Evolutionary conservation across 2,329 filamentous ascomycete genomes (phyloP), one percentile per base, ranked within the genome.

Genomic region (Aspergillus pseudoglaucus): DNA sequence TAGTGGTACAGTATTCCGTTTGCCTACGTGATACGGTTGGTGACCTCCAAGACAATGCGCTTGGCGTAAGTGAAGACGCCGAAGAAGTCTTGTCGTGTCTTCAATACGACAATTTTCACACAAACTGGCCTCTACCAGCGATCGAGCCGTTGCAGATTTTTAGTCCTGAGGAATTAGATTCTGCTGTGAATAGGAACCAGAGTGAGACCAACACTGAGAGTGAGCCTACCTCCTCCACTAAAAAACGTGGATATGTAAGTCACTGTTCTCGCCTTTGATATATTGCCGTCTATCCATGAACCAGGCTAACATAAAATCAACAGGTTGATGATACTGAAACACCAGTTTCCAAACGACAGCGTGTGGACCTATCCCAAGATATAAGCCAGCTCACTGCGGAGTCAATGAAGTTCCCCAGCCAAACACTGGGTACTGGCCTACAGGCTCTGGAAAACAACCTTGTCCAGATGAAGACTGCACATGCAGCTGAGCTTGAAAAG

Each of bases 41-140:
- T 17, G 69, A 72, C 40, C 60, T 72, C 18, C 70, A 71, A 47
- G 66, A 70, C 47, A 61, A 71, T 54, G 68, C 69, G 6, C 54
- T 71, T 15, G 63, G 62, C 12, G 67, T 70, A 5, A 59, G 63
- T 17, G 69, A 72, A 52, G 60, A 71, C 53, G 68, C 63, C 1
- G 66, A 70, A 25, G 67, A 70, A 44, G 59, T 71, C 23, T 37
- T 67, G 4, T 46, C 55, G 6, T 64, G 51, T 42, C 62, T 70
- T 15, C 47, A 66, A n/a, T 59, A 62, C 1, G 65, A 69, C 30
- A 61, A 66, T 46, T 64, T 69, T 45, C 56, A 59, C 17, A 46
- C 57, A n/a, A 57, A 58, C 10, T 75, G 71, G 71, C 53, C 62
- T 30, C 47, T 74, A 12, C 60, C 67, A 23, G 43, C 47, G 3